A percentile compares a stretch with the other conserved stretches of the same genome.
Conservation (phyloP, 2,329 filamentous ascomycete species). For the Fusarium cyanostomum region DNA sequence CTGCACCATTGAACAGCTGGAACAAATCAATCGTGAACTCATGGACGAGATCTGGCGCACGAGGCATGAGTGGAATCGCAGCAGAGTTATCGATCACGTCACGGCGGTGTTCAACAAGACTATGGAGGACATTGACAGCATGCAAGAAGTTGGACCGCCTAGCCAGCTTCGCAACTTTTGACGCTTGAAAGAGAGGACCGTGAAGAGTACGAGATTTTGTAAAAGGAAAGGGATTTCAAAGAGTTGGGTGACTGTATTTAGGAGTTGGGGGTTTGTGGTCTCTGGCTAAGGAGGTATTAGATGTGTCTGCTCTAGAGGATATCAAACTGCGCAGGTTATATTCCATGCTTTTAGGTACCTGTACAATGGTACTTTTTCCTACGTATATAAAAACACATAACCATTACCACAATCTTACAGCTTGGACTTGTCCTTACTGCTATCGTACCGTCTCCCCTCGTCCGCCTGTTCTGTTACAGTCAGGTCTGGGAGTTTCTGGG, state of each 20-base stretch:
- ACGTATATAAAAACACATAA: conserved; percentile 24
- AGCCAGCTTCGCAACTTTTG: conserved; percentile 52
- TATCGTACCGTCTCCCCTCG: conserved; percentile 78
- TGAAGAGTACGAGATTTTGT: not conserved
- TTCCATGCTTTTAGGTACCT: conserved; percentile 25
- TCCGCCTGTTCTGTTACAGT: conserved; percentile 82
- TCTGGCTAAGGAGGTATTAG: conserved; percentile 33
- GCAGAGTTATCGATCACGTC: conserved; percentile 72
- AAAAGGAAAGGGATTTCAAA: conserved; percentile 24
- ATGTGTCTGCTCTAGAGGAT: conserved; percentile 38
- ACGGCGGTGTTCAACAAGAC: conserved; percentile 78
- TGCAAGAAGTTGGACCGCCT: conserved; percentile 55
- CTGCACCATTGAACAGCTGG: conserved; percentile 90
- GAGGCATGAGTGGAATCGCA: conserved; percentile 84
- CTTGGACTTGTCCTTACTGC: conserved; percentile 56
- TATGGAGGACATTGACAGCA: conserved; percentile 72
- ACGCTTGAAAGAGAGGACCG: conserved; percentile 2
- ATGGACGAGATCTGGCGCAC: conserved; percentile 91
- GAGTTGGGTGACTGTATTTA: conserved; percentile 32
- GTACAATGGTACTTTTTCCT: conserved; percentile 28
- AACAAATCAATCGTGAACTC: conserved; percentile 88
- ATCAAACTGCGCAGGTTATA: conserved; percentile 29
- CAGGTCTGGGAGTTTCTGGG: conserved; percentile 72
- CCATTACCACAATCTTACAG: conserved; percentile 43
- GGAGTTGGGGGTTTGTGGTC: conserved; percentile 36